Conservation (phyloP, 2,329 filamentous ascomycete genomes). For the Trichoderma lentiforme region DNA sequence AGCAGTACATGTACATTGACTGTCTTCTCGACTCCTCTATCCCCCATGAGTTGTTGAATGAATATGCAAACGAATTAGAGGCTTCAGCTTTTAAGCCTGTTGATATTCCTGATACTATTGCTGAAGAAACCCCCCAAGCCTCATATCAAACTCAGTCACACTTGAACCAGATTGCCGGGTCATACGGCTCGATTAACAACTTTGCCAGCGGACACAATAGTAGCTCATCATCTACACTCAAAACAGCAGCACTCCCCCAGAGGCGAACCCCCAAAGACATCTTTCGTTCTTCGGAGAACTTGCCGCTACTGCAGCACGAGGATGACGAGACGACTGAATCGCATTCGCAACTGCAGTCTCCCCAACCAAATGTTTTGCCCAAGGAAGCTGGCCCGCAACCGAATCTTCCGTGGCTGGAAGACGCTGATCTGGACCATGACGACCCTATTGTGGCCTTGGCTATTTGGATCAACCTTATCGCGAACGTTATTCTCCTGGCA, state of each 20-base stretch:
- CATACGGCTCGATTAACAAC: slow-evolving; percentile 32
- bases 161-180: slow-evolving; percentile 17
- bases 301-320: slow-evolving; percentile 56
- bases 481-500: slow-evolving; percentile 70
- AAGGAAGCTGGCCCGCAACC: slow-evolving; percentile 39
- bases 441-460: slow-evolving; percentile 78
- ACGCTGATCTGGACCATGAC: slow-evolving; percentile 67
- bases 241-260: slow-evolving; percentile 43
- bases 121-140: slow-evolving; percentile 56
- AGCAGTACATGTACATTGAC: slow-evolving; percentile 93
- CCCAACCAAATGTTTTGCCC: neutral
- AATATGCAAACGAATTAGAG: slow-evolving; percentile 67
- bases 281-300: slow-evolving; percentile 70
- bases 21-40: slow-evolving; percentile 84
- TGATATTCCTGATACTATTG: slow-evolving; percentile 69
- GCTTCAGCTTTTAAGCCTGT: slow-evolving; percentile 51
- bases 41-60: slow-evolving; percentile 87
- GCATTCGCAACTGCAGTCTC: neutral
- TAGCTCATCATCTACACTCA: slow-evolving; percentile 30
- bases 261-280: slow-evolving; percentile 83
- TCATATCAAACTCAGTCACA: slow-evolving; percentile 28
- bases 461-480: slow-evolving; percentile 80
- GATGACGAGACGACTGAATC: slow-evolving; percentile 38
- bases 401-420: slow-evolving; percentile 68
- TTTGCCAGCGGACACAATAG: slow-evolving; percentile 24